These are phyloP conservation scores for Cocos nucifera DNA, from an alignment of 176 grass and related monocot species.

Conservation along the genomic window DNA sequence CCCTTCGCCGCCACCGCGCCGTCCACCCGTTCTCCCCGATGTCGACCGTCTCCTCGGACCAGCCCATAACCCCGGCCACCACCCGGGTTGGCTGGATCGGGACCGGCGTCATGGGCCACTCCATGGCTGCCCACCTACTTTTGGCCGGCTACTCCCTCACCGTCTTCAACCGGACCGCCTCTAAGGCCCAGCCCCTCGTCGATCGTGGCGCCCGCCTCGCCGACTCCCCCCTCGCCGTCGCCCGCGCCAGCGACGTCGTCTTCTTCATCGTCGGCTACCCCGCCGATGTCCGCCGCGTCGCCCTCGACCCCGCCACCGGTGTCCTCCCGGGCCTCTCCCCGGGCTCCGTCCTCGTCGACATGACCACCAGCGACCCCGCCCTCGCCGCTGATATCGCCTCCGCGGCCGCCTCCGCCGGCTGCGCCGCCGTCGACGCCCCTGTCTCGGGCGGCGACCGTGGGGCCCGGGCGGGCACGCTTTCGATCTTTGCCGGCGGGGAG, in stretches of 20 bases:
- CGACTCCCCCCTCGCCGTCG: slow-evolving; percentile 38
- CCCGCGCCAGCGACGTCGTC: slow-evolving; percentile 57
- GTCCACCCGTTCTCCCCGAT: slow-evolving; percentile 16
- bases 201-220: slow-evolving; percentile 40
- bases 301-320: slow-evolving; percentile 51
- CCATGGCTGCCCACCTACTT: slow-evolving; percentile 88
- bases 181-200: slow-evolving; percentile 56
- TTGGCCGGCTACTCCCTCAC: slow-evolving; percentile 69
- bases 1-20: neutral
- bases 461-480: slow-evolving; percentile 59
- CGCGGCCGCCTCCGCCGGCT: slow-evolving; percentile 21
- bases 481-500: slow-evolving; percentile 72
- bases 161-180: slow-evolving; percentile 69
- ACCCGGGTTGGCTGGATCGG: slow-evolving; percentile 79
- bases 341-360: slow-evolving; percentile 76
- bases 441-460: slow-evolving; percentile 81
- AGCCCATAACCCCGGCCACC: slow-evolving; percentile 30
- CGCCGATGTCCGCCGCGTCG: slow-evolving; percentile 60
- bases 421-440: slow-evolving; percentile 54
- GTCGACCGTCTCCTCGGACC: slow-evolving; percentile 22
- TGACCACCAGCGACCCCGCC: slow-evolving; percentile 82
- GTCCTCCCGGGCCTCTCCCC: slow-evolving; percentile 51
- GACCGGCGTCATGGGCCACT: slow-evolving; percentile 85
- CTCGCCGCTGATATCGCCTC: slow-evolving; percentile 67
- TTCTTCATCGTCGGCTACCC: slow-evolving; percentile 97